These are phyloP conservation scores for Phytophthora citrophthora DNA, from an alignment of 352 stramenopile species.

Conservation along the genomic window DNA sequence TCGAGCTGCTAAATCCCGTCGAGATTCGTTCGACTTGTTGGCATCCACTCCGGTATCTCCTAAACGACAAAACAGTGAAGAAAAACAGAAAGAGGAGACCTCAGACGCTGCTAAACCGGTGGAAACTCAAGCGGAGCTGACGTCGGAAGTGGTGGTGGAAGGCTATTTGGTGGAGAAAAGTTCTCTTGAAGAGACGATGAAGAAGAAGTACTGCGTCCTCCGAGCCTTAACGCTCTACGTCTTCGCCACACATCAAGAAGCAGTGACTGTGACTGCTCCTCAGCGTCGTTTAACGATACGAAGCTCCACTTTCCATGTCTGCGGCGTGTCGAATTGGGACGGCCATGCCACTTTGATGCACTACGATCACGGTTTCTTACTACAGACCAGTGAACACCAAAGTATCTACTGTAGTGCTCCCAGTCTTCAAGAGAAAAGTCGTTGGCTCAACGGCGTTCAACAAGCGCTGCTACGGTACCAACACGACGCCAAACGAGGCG, in stretches of 20 bases:
- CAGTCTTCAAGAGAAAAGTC: slow-evolving; percentile 65
- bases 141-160: slow-evolving; percentile 44
- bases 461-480: slow-evolving; percentile 46
- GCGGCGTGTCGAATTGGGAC: slow-evolving; percentile 66
- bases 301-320: slow-evolving; percentile 35
- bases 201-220: slow-evolving; percentile 70
- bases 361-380: slow-evolving; percentile 75
- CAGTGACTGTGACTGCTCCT: slow-evolving; percentile 1
- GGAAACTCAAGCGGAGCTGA: not conserved
- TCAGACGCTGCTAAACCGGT: not conserved
- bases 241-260: slow-evolving; percentile 51
- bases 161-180: slow-evolving; percentile 66
- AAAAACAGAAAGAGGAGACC: slow-evolving; percentile 9
- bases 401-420: slow-evolving; percentile 73
- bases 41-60: slow-evolving; percentile 27
- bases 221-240: slow-evolving; percentile 49
- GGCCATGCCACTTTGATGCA: slow-evolving; percentile 65
- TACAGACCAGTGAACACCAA: slow-evolving; percentile 63
- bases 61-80: slow-evolving; percentile 19
- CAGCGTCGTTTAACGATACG: not conserved
- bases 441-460: slow-evolving; percentile 67
- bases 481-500: slow-evolving; percentile 21
- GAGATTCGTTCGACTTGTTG: slow-evolving; percentile 77
- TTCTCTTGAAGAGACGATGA: slow-evolving; percentile 45
- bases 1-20: slow-evolving; percentile 58